Evolutionary conservation across 768 basidiomycete genomes (phyloP).

Genomic region (Lepiota brunneoincarnata): DNA sequence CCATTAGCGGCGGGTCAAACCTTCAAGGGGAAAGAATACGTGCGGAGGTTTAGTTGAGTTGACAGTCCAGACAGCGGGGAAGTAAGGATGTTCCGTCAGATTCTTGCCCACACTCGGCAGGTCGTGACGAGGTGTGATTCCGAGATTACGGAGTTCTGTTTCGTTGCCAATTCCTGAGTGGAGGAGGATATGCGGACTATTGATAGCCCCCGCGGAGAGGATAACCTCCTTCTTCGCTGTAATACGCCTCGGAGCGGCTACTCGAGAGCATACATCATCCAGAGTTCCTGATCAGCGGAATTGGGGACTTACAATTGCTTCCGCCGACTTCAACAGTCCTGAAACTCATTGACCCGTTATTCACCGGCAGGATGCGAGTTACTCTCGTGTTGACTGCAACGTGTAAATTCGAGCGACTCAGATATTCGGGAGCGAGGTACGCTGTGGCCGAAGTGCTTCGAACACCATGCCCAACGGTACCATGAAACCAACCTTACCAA

Average conservation of each 20-base stretch:
- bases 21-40: conserved; percentile 14
- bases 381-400: conserved; percentile 22
- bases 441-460: conserved; percentile 15
- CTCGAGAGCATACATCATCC: not conserved
- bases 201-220: conserved; percentile 34
- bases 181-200: conserved; percentile 29
- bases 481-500: conserved; percentile 20
- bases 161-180: conserved; percentile 32
- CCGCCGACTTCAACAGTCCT: conserved; percentile 13
- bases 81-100: conserved; percentile 25
- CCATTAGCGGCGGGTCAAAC: not conserved
- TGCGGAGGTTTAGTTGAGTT: conserved; percentile 23
- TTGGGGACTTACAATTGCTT: conserved; percentile 1
- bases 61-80: conserved; percentile 21
- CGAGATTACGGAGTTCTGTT: conserved; percentile 17
- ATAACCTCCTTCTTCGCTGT: conserved; percentile 52
- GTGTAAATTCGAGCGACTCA: conserved; percentile 21
- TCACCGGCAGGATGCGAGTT: conserved; percentile 12
- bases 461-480: conserved; percentile 17
- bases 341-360: not conserved
- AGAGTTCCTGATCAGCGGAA: not conserved
- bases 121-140: conserved; percentile 21
- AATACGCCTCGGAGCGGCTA: conserved; percentile 4
- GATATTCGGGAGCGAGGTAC: conserved; percentile 19
- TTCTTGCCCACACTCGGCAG: conserved; percentile 28